Base-by-base conservation (phyloP, 2,329 filamentous ascomycete genomes). In the Colletotrichum australisinense region DNA sequence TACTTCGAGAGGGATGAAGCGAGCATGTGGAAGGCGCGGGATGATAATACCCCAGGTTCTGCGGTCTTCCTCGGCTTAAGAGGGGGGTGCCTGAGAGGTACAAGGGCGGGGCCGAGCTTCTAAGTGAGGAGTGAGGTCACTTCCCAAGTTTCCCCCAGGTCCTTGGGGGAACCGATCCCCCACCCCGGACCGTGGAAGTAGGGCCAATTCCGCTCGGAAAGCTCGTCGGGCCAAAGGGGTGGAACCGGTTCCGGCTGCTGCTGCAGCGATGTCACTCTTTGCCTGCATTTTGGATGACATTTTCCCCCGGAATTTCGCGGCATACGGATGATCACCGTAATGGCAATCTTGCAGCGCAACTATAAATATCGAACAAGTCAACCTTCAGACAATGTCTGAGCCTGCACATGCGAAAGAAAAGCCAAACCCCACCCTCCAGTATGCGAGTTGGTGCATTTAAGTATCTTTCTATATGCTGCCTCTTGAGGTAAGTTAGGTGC, bases 51-150 rank as follows among this genome's bases (percentile, higher is more conserved):
- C 71, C 71, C 67, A 71, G 60, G 56, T 56, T 32, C 60, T 71
- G 49, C 67, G 71, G 71, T 56, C 71, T 71, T 73, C 71, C 71
- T 73, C 71, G 71, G 67, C 67, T 73, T 73, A 73, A 71, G 67
- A 70, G 67, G 70, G 60, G 55, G 67, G 42, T 49, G 42, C 19
- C 42, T 49, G 42, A 22, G 42, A 53, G 52, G 26, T 35, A 52
- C 67, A 59, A 46, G 67, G 71, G 71, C 67, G 71, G 71, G 71
- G 71, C 71, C 71, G 67, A 73, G 67, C 67, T 73, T 67, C 35
- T n/a, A 14, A 49, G 55, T 53, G 46, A 35, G 42, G 46, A 53
- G 53, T 57, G 70, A 73, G 60, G 59, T 73, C 70, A 73, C 67
- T n/a, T 42, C 32, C 32, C 32, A 35, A 35, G 32, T 35, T 35